Base-by-base conservation (phyloP, 345 rosid species). In the Streptanthus diversifolius region DNA sequence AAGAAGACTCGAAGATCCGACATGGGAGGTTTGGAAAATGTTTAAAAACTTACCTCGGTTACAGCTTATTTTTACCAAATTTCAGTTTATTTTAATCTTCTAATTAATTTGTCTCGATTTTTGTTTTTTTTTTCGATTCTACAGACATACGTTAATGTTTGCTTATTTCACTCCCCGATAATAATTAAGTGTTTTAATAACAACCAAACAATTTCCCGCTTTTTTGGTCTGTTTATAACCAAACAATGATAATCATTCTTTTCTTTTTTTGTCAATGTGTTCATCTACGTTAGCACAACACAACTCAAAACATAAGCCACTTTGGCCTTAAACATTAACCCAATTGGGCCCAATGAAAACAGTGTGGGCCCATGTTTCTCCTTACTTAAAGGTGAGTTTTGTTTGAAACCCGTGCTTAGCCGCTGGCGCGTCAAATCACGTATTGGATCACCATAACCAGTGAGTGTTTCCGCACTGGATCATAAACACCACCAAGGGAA, bases 91-190 rank as follows among this genome's bases (percentile, higher is more conserved):
- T 63, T 63, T 63, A 22, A 35, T 22, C 49, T 2, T 56, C 52
- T 57, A 62, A 44, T 63, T 54, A 44, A 63, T 70, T 55, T 69
- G 53, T 76, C 75, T 76, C 71, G 80, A 45, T 76, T 36, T 33
- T 63, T 76, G 75, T 27, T 55, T 76, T 55, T 55, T 76, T 55
- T 25, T 69, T 52, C 75, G 80, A 76, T 63, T 70, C 66, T 70
- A 76, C 75, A 76, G 80, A 76, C 80, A 76, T 76, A 76, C 80
- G 80, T 76, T 76, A 76, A 70, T 76, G 80, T 76, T 70, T 70
- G 75, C 80, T 76, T 70, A 75, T 61, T 68, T 41, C 79, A 68
- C 70, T 75, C 79, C 79, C 74, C 74, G 58, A 75, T 75, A 54
- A 5, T 17, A 68, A 61, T n/a, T 22, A 19, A 66, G 19, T 5